phyloP scores from a whole-genome alignment of 768 basidiomycete genomes.

The Cystobasidium ongulense region DNA sequence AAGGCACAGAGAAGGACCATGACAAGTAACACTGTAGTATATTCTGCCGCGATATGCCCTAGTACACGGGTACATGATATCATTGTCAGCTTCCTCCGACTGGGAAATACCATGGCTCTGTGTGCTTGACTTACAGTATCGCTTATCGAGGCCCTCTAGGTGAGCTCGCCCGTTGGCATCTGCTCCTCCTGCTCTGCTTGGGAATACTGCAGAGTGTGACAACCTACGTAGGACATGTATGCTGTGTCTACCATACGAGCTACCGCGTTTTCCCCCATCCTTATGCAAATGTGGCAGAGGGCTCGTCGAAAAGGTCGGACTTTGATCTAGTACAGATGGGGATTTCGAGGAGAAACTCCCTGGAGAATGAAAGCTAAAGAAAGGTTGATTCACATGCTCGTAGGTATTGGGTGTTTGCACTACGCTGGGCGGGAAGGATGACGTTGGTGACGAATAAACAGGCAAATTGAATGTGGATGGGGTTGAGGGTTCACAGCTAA shows the following conservation, averaged over 20 bases:
- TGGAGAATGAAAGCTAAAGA: background rate
- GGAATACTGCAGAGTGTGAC: conserved; percentile 7
- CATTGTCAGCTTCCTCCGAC: too few species aligned
- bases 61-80: background rate
- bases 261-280: background rate
- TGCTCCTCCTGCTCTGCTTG: background rate
- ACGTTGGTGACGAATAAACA: background rate
- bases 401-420: background rate
- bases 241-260: background rate
- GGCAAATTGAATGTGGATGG: background rate
- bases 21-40: background rate
- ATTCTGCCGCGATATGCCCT: conserved; percentile 12
- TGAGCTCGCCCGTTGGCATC: background rate
- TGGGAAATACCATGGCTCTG: too few species aligned
- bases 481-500: background rate
- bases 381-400: conserved; percentile 2
- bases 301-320: background rate
- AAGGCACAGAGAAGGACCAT: conserved; percentile 12
- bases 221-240: background rate
- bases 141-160: background rate
- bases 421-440: background rate
- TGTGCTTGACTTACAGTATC: conserved; percentile 15
- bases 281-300: background rate
- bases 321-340: background rate
- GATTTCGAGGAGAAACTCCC: background rate